Evolutionary conservation across 345 rosid genomes (phyloP), one percentile per base, ranked within the genome.

Genomic region (Eucalyptus marginata): DNA sequence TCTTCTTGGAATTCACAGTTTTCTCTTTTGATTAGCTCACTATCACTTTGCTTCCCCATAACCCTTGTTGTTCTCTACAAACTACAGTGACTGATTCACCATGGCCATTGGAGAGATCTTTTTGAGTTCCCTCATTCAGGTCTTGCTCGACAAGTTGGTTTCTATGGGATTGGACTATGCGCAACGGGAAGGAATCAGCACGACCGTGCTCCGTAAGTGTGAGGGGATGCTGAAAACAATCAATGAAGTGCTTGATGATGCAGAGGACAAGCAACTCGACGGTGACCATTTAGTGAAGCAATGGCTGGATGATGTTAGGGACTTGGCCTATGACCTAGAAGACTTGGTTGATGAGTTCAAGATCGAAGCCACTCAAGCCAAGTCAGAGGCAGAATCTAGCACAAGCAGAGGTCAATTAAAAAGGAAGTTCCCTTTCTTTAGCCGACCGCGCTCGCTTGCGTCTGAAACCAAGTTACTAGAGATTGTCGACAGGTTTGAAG

Each of bases 381-480:
- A 66, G 40, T 66, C 1, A 2, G 4, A 7, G 36, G 76, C 3
- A 15, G 2, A 66, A 66, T n/a, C 76, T 18, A n/a, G 20, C 76
- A n/a, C 10, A 15, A 14, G 76, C 3, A 0, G 0, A 66, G 40
- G 36, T 14, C 9, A 0, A 15, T 1, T 4, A 0, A 66, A 66
- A 3, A 2, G 76, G 40, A 14, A 7, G 36, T 31, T 66, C 40
- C 10, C 10, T 66, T 15, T 40, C 4, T 4, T 40, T 40, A 40
- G 40, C 4, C 40, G 4, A 40, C 40, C 40, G 4, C 40, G 40
- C 40, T 40, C 40, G 4, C 40, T 40, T 4, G 40, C 4, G 40
- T 40, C 40, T 4, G 40, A 40, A 40, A 4, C 40, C 4, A 4
- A 40, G 40, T 4, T 40, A 40, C 40, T 4, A 40, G 4, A 40